Evolutionary conservation across 2,329 filamentous ascomycete genomes (phyloP).

Genomic region (Bertia moriformis): DNA sequence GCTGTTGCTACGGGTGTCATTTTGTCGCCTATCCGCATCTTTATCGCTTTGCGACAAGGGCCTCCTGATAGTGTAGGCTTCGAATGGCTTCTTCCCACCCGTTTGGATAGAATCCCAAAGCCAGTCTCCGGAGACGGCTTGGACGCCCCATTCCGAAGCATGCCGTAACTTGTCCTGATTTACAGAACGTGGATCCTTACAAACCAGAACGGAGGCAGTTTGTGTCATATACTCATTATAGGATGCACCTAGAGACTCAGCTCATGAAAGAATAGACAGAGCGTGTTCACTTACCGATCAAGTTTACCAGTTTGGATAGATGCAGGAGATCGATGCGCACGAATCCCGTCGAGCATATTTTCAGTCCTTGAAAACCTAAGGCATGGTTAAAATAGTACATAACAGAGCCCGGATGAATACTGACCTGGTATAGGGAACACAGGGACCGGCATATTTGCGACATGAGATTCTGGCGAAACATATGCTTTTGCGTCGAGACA

Average conservation of each 20-base stretch:
- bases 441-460: slow-evolving; percentile 65
- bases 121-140: slow-evolving; percentile 72
- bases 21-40: background rate
- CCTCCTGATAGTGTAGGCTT: slow-evolving; percentile 19
- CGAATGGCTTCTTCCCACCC: slow-evolving; percentile 28
- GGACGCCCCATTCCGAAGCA: slow-evolving; percentile 61
- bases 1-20: background rate
- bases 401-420: background rate
- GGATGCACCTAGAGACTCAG: slow-evolving; percentile 55
- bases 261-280: background rate
- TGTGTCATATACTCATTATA: slow-evolving; percentile 68
- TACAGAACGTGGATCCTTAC: slow-evolving; percentile 40
- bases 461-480: slow-evolving; percentile 52
- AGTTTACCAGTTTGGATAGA: slow-evolving; percentile 57
- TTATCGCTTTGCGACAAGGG: background rate
- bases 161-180: slow-evolving; percentile 65
- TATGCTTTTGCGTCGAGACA: slow-evolving; percentile 68
- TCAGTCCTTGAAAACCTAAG: slow-evolving; percentile 51
- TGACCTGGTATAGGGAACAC: slow-evolving; percentile 43
- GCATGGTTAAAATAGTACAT: too few relatives aligned
- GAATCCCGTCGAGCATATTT: slow-evolving; percentile 71
- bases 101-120: slow-evolving; percentile 65
- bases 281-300: background rate
- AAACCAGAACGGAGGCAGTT: slow-evolving; percentile 65
- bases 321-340: slow-evolving; percentile 73